These are phyloP conservation scores for Citrus reticulata DNA, from an alignment of 345 rosid genomes.

Conservation along the genomic window DNA sequence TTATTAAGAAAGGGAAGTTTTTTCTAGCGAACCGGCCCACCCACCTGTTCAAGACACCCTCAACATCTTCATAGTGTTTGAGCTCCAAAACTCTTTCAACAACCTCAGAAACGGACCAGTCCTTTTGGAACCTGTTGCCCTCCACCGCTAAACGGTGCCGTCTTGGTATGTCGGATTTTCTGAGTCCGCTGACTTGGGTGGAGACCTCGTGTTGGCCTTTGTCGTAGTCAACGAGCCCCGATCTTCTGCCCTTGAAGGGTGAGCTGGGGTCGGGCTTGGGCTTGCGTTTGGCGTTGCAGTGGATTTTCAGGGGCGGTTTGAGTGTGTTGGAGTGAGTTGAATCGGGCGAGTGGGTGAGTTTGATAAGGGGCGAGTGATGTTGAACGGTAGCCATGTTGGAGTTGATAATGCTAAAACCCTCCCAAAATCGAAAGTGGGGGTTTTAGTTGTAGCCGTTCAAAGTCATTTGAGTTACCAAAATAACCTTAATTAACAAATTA, in stretches of 20 bases:
- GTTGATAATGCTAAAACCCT: background rate
- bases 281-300: slow-evolving; percentile 31
- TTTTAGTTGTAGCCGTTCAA: background rate
- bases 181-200: slow-evolving; percentile 55
- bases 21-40: slow-evolving; percentile 78
- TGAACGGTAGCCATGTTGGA: slow-evolving; percentile 19
- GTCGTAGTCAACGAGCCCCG: slow-evolving; percentile 76
- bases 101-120: slow-evolving; percentile 79
- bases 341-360: slow-evolving; percentile 8
- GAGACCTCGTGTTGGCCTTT: slow-evolving; percentile 59
- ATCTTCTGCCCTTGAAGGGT: slow-evolving; percentile 48
- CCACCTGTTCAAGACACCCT: slow-evolving; percentile 73
- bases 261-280: slow-evolving; percentile 19
- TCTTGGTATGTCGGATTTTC: slow-evolving; percentile 58
- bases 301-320: slow-evolving; percentile 5
- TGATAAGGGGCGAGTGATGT: slow-evolving; percentile 10
- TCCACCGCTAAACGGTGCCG: slow-evolving; percentile 55
- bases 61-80: slow-evolving; percentile 51
- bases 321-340: slow-evolving; percentile 8
- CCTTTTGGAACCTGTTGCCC: slow-evolving; percentile 78
- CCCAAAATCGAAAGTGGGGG: background rate
- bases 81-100: slow-evolving; percentile 52
- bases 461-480: background rate
- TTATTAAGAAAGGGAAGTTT: slow-evolving; percentile 69
- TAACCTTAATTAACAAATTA: background rate